Conservation (phyloP, 352 stramenopile species). For the Blastocystis sp. region DNA sequence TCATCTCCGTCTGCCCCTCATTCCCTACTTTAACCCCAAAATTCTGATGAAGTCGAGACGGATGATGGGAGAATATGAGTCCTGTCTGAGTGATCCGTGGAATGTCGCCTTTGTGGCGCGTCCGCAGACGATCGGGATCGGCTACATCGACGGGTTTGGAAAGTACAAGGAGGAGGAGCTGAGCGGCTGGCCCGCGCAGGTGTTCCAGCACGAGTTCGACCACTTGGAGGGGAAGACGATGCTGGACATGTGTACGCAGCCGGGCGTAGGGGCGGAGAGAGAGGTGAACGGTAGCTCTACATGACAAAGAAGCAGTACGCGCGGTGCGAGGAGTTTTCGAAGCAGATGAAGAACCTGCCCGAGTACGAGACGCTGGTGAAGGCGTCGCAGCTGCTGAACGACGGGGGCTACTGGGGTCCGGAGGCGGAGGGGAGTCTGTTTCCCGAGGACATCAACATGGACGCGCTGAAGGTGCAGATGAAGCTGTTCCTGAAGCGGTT, state of each 20-base stretch:
- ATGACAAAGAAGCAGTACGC: conserved; percentile 41
- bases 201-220: conserved; percentile 55
- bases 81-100: conserved; percentile 52
- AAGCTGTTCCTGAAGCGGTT: conserved; percentile 26
- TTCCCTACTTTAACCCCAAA: conserved; percentile 34
- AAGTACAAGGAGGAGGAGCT: conserved; percentile 43
- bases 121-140: conserved; percentile 24
- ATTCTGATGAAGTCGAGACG: conserved; percentile 18
- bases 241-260: conserved; percentile 39
- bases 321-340: conserved; percentile 46
- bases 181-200: conserved; percentile 33
- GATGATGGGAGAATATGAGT: conserved; percentile 52
- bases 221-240: conserved; percentile 54
- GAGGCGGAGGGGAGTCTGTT: background rate
- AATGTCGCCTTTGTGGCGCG: conserved; percentile 54
- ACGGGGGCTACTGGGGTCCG: conserved; percentile 36
- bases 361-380: conserved; percentile 39
- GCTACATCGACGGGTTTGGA: conserved; percentile 44
- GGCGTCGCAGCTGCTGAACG: conserved; percentile 12
- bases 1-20: background rate
- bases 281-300: background rate
- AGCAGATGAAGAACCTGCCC: background rate
- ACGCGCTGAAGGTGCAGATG: conserved; percentile 45
- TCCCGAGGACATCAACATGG: conserved; percentile 38
- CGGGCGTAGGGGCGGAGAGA: background rate